Conservation (phyloP, 2,329 filamentous ascomycete species). For the Clonostachys chloroleuca region DNA sequence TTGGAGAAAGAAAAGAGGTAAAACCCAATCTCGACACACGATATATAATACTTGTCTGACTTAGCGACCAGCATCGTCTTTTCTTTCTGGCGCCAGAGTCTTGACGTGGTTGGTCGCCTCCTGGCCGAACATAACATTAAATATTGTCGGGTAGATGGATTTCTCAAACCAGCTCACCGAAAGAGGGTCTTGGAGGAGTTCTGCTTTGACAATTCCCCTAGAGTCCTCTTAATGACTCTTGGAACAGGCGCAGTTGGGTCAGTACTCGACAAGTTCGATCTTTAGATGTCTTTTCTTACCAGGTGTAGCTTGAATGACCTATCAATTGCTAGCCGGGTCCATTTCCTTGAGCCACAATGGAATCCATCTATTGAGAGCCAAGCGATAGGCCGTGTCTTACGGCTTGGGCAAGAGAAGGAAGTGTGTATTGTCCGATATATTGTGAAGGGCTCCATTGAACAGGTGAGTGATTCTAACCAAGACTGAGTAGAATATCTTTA, state of each 20-base stretch:
- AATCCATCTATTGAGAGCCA: conserved; percentile 48
- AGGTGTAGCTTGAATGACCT: conserved; percentile 20
- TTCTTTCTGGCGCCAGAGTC: conserved; percentile 37
- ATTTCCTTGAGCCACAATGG: conserved; percentile 50
- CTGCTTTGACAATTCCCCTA: conserved; percentile 8
- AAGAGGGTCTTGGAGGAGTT: conserved; percentile 33
- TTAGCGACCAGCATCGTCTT: conserved; percentile 33
- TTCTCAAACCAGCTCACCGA: conserved; percentile 24
- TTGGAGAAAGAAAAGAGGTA: background rate
- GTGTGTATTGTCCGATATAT: conserved; percentile 42
- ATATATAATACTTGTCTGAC: background rate
- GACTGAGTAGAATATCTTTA: too few relatives aligned
- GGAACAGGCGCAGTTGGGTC: conserved; percentile 47
- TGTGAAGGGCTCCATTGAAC: conserved; percentile 33
- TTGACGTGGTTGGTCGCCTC: conserved; percentile 26
- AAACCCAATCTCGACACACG: background rate
- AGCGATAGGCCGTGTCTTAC: conserved; percentile 41
- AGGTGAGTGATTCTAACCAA: conserved; percentile 19
- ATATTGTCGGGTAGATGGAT: conserved; percentile 37
- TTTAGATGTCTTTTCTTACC: background rate
- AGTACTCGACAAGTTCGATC: background rate
- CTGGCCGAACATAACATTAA: conserved; percentile 16
- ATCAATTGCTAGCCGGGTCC: conserved; percentile 38
- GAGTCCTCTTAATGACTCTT: conserved; percentile 46
- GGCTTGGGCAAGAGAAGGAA: conserved; percentile 35